Evolutionary conservation across 164 flowering plant genomes (phyloP), one percentile per base, ranked within the genome.

Genomic region (Cinnamomum chago): DNA sequence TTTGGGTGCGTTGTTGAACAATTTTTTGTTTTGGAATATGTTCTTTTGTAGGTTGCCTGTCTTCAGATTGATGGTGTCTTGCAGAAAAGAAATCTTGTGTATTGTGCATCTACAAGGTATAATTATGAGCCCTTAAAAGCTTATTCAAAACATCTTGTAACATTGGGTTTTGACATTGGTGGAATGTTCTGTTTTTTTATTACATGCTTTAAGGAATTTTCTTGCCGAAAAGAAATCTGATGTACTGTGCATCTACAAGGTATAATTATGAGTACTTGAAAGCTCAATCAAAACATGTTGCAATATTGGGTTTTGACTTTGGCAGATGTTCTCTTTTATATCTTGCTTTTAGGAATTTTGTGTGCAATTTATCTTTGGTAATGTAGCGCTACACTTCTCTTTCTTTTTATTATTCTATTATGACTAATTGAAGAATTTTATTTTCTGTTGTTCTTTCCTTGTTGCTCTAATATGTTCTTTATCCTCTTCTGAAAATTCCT

Each of bases 181-280:
- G 2, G 47, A 40, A 40, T 40, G 47, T 9, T 40, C 7, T 55
- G 5, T 55, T 14, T 55, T 14, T 14, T 55, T 2, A 15, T 17
- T 3, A 14, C n/a, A 20, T 55, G 60, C 20, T 55, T 55, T 55
- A 2, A 55, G 60, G 60, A 40, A 40, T 40, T 40, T 40, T 95
- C 51, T 78, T 93, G 85, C 87, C 90, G 78, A 89, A 80, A 79
- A 83, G 89, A 75, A 93, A 92, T 84, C 97, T 95, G 67, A 98
- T 95, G 51, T 93, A 95, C 77, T 90, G 99, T 90, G 98, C 98
- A 71, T 95, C 98, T 58, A 93, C 99, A 76, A 95, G 98, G 98
- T 90, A 88, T 51, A 75, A 72, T 35, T 58, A 52, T 58, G 5
- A 47, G 13, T 17, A 62, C 20, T 10, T 30, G 15, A 47, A 58